Evolutionary conservation across 2,329 filamentous ascomycete species (phyloP), one percentile per base, ranked within the genome.

Genomic region (Penicillium digitatum): DNA sequence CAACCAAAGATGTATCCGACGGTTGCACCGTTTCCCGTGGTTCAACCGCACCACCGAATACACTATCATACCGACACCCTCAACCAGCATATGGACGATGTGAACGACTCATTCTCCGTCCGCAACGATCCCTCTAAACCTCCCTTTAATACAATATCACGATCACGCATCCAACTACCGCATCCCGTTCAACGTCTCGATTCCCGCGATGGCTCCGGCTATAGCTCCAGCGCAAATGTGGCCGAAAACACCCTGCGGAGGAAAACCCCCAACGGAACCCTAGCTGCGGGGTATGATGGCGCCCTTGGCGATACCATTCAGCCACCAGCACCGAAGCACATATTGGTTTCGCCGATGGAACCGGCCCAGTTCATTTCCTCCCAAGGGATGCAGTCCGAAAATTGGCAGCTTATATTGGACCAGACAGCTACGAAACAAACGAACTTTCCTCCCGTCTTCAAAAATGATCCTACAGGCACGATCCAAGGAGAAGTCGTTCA

Each of bases 191-290:
- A 76, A 55, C 72, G 72, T 42, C 62, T 69, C 38, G 66, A 70
- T 45, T 39, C 62, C 35, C 70, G 65, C 34, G 66, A 72, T 57
- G 53, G 62, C 26, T 54, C 65, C 8, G 62, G 62, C 12, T 60
- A 66, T n/a, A 59, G 59, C 45, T 57, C 63, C 27, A 65, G 57
- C 27, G 38, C 60, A 10, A 66, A 68, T 22, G 62, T 55, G 18
- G 66, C 62, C 11, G 90, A 96, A 71, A 86, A 95, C 72, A 88
- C 90, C 64, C 79, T 96, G 54, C 85, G 93, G 62, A 85, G 93
- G 62, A 97, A 97, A 74, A 97, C 93, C 9, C 94, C 93, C 5
- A 93, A 87, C 67, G 94, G 93, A n/a, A 96, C 91, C 35, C 82
- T 97, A 58, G 87, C 93, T 61, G 90, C 89, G 51, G 91, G 90